Base-by-base conservation (phyloP, 2,329 filamentous ascomycete genomes). In the Hysterium pulicare region DNA sequence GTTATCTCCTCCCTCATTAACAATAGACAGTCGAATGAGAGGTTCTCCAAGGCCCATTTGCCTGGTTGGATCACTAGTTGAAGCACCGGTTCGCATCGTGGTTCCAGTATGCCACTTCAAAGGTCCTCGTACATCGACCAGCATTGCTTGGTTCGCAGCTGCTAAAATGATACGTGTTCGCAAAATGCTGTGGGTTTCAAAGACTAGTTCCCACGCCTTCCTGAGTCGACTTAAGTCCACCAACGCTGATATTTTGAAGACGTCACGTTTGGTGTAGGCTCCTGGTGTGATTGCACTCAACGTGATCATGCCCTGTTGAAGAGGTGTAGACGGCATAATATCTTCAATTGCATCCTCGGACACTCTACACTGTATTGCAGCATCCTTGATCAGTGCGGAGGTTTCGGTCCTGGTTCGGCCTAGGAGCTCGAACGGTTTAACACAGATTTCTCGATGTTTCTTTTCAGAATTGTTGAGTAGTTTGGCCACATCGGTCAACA, bases 301-400 rank as follows among this genome's bases (percentile, higher is more conserved):
- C 31, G 28, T 26, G 3, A 94, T 63, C 77, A 94, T 87, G 1
- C 86, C 87, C 40, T 78, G 76, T 55, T 95, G 89, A 2, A 87
- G 71, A 0, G 83, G 73, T 0, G 88, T 91, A 59, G 86, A 91
- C 0, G 89, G 89, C 2, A 86, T 70, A 2, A 90, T 58, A 1
- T 72, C 67, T 49, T 84, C 74, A 0, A 86, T 47, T 4, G 44
- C 52, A 0, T 65, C 38, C n/a, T 42, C 41, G 3, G 40, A 32
- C 24, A 50, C 34, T 21, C 44, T 41, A 26, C 24, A 28, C 13
- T 7, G 7, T 7, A 8, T 28, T 13, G 24, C 24, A 28, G 13
- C 13, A 28, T 28, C 24, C 13, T 28, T 7, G 7, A 28, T 7
- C 24, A 8, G 24, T 13, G 24, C 24, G n/a, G n/a, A n/a, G n/a